These are phyloP conservation scores for Leptomonas seymouri DNA, from an alignment of 208 protist genomes.

Conservation along the genomic window DNA sequence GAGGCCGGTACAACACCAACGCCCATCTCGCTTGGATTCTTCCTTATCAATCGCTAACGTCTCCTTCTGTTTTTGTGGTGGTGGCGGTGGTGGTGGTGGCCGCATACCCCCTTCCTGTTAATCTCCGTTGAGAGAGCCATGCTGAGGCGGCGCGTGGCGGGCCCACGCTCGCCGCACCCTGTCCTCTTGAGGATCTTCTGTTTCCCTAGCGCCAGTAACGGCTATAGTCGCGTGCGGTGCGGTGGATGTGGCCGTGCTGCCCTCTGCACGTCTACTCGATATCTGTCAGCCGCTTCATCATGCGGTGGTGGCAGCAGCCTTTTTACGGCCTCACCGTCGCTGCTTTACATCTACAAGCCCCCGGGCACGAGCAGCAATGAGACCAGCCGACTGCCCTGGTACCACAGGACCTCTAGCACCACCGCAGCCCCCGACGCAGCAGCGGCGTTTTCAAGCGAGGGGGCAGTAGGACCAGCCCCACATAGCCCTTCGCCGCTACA, in stretches of 20 bases:
- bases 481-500: slow-evolving; percentile 8
- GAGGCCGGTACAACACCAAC: too few species aligned
- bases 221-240: too few species aligned
- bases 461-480: neutral
- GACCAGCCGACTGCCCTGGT: slow-evolving; percentile 57
- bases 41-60: neutral
- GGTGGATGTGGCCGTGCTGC: too few species aligned
- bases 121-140: neutral
- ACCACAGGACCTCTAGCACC: slow-evolving; percentile 26
- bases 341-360: slow-evolving; percentile 54
- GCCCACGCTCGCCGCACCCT: neutral
- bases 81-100: neutral
- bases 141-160: slow-evolving; percentile 7
- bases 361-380: slow-evolving; percentile 55
- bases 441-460: neutral
- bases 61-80: slow-evolving; percentile 13
- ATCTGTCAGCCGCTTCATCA: too few species aligned
- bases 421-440: neutral
- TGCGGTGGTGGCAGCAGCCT: neutral
- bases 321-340: neutral
- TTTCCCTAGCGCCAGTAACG: neutral
- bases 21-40: too few species aligned
- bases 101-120: neutral
- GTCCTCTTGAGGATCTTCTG: neutral
- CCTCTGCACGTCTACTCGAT: too few species aligned